phyloP scores from a whole-genome alignment of 352 stramenopile species.

The Globisporangium mamillatum region DNA sequence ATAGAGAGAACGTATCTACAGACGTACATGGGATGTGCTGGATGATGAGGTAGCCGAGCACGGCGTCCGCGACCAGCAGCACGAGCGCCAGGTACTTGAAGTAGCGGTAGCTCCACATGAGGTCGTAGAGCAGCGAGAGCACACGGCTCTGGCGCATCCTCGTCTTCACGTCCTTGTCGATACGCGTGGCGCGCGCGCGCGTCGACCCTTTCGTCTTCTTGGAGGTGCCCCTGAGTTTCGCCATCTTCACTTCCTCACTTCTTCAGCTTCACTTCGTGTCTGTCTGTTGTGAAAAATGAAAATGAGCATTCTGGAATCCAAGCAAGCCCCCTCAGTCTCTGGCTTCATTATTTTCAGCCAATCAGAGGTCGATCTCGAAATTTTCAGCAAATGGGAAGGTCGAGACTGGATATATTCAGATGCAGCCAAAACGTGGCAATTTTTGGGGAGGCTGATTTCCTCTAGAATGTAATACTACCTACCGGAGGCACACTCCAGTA shows the following conservation, averaged over 20 bases:
- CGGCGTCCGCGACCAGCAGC: constrained; percentile 56
- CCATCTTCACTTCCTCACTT: constrained; percentile 5
- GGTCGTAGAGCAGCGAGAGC: constrained; percentile 73
- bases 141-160: constrained; percentile 61
- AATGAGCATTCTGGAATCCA: not conserved
- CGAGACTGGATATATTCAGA: not conserved
- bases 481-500: no score
- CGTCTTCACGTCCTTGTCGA: constrained; percentile 87
- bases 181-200: constrained; percentile 61
- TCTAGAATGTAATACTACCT: not conserved
- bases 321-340: not conserved
- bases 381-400: not conserved
- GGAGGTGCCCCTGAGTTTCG: constrained; percentile 2
- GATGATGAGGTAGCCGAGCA: constrained; percentile 76
- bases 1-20: not conserved
- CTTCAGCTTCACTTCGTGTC: not conserved
- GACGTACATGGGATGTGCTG: constrained; percentile 69
- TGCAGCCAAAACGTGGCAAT: not conserved
- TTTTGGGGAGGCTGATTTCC: not conserved
- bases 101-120: constrained; percentile 88
- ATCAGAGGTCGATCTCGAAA: not conserved
- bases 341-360: not conserved
- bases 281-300: not conserved
- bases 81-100: constrained; percentile 59
- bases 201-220: constrained; percentile 1